phyloP scores from a whole-genome alignment of 2,329 filamentous ascomycete species.

The Berkeleyomyces basicola region DNA sequence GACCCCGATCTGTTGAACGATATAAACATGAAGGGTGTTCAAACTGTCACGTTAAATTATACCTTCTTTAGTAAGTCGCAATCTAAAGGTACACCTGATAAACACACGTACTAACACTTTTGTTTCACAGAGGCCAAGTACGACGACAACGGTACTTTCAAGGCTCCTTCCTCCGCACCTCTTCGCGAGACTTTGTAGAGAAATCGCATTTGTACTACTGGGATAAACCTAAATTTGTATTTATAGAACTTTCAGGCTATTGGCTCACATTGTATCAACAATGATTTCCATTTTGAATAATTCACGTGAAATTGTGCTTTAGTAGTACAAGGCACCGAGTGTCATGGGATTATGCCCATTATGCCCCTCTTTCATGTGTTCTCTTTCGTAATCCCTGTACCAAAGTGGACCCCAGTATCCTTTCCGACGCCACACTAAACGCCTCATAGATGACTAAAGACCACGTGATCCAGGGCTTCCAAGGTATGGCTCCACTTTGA shows the following conservation, averaged over 20 bases:
- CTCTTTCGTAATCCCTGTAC: background rate
- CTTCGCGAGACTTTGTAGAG: conserved; percentile 8
- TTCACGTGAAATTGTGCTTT: background rate
- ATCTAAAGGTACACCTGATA: background rate
- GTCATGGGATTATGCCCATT: no score
- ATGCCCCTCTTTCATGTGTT: no score
- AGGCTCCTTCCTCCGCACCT: conserved; percentile 19
- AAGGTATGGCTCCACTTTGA: background rate
- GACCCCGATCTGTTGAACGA: conserved; percentile 91
- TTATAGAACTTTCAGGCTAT: background rate
- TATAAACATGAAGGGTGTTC: conserved; percentile 79
- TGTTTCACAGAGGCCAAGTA: conserved; percentile 27
- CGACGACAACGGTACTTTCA: conserved; percentile 30
- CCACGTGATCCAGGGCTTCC: conserved; percentile 11
- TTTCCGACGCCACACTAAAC: background rate
- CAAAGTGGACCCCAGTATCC: background rate
- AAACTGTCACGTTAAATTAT: conserved; percentile 90
- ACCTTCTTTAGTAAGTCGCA: conserved; percentile 86
- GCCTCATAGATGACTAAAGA: background rate
- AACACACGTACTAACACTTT: conserved; percentile 21
- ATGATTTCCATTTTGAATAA: background rate
- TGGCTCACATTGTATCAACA: background rate
- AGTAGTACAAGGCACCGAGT: no score
- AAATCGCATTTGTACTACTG: background rate
- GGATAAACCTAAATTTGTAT: background rate